Conservation (phyloP, 106 monocot species). For the Platanthera zijinensis region DNA sequence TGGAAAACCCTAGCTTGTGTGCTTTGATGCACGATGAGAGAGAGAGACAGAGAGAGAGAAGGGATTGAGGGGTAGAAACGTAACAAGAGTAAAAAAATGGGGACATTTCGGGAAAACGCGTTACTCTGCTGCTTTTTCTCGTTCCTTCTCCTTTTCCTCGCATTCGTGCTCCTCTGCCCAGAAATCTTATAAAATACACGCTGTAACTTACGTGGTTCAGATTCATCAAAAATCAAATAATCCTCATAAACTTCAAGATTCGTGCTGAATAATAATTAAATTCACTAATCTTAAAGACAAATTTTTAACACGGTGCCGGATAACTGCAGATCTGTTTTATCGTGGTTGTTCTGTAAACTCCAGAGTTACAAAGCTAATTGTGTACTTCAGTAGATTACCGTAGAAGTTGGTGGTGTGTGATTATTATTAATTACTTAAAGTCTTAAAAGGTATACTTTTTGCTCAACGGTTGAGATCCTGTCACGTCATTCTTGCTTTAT, state of each 20-base stretch:
- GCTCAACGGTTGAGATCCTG: background rate
- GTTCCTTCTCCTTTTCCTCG: background rate
- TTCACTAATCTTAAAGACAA: background rate
- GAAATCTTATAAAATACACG: background rate
- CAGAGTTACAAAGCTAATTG: background rate
- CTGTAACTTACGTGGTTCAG: background rate
- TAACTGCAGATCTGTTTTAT: no score
- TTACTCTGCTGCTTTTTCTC: background rate
- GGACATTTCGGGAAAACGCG: conserved; percentile 3
- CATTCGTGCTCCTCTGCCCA: background rate
- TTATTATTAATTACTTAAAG: no score
- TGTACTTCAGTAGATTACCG: background rate
- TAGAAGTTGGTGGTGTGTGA: background rate
- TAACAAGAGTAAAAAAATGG: background rate
- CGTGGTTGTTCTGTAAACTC: background rate
- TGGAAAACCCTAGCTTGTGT: background rate
- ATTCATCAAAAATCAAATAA: background rate
- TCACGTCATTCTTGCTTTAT: background rate
- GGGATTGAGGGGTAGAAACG: background rate
- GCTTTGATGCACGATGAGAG: background rate
- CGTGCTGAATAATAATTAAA: background rate
- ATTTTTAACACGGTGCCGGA: background rate
- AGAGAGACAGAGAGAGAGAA: background rate
- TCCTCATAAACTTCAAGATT: background rate
- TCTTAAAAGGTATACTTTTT: background rate